Evolutionary conservation across 805 yeast genomes (phyloP).

Genomic region (Candida maesae): DNA sequence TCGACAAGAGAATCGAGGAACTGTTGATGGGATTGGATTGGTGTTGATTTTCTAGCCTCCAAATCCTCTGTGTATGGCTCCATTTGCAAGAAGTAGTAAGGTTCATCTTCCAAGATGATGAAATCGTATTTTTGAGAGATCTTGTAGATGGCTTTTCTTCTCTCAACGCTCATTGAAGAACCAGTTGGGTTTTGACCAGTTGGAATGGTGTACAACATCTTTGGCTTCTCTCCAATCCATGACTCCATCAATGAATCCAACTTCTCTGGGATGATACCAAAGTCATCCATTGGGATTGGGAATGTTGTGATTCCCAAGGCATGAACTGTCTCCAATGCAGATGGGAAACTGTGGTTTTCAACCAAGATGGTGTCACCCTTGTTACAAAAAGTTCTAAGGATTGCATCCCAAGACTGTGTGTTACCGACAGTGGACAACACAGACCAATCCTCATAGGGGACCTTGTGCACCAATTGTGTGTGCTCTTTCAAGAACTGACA

Average conservation of each 20-base stretch:
- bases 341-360: constrained; percentile 79
- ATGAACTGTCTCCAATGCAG: constrained; percentile 77
- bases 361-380: constrained; percentile 81
- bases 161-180: constrained; percentile 67
- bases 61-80: constrained; percentile 57
- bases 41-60: constrained; percentile 32
- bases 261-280: constrained; percentile 73
- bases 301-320: constrained; percentile 66
- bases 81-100: constrained; percentile 96
- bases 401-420: constrained; percentile 87
- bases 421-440: constrained; percentile 72
- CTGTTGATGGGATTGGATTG: constrained; percentile 31
- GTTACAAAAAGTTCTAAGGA: constrained; percentile 69
- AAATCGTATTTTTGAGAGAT: constrained; percentile 84
- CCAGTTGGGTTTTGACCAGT: constrained; percentile 99
- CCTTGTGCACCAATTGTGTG: constrained; percentile 46
- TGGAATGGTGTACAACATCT: constrained; percentile 82
- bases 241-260: constrained; percentile 56
- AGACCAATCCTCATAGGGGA: constrained; percentile 67
- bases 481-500: constrained; percentile 70
- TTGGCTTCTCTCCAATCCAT: constrained; percentile 81
- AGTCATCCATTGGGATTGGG: constrained; percentile 74
- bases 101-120: constrained; percentile 90
- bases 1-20: constrained; percentile 50
- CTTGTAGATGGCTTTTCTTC: constrained; percentile 73